Base-by-base conservation (phyloP, 352 stramenopile genomes). In the Globisporangium heterothallicum region DNA sequence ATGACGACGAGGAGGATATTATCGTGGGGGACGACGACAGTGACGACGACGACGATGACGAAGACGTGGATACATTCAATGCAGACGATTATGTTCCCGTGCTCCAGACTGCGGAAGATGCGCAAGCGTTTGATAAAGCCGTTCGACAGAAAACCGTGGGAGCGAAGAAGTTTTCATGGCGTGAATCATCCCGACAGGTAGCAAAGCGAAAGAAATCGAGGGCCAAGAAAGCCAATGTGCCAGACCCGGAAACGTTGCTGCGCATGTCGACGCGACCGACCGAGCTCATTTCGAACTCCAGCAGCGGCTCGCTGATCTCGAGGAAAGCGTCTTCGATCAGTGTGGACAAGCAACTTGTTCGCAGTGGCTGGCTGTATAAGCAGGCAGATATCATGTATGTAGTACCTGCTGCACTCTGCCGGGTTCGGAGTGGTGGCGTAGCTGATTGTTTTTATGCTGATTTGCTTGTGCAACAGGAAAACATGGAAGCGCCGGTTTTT, bases 401-500 rank as follows among this genome's bases (percentile, higher is more conserved):
- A 9, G n/a, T 16, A 4, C 50, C 3, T 45, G 25, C 7, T 25
- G 32, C n/a, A 5, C 26, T 26, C 1, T 2, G 14, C 34, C 32
- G 8, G 18, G 22, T 9, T 36, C 3, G 24, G 3, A 16, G 18
- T 4, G 19, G 19, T 42, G 12, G 21, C n/a, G 18, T 10, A 14
- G 3, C 48, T 61, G 22, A 71, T 57, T 16, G 44, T 72, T 27
- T 62, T 53, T 53, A 76, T 51, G 42, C 67, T 14, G 2, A 24
- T 47, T 7, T 49, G 27, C 35, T 36, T 66, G 26, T 24, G 19
- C 13, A 22, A 56, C 40, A 81, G 72, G 67, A 90, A 90, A 75
- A 88, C 76, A 21, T 94, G 84, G 84, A 94, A 94, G 56, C 82
- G 79, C 26, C 72, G 84, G 10, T 94, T 88, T 54, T 94, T 94